These are phyloP conservation scores for Neoboletus magnificus DNA, from an alignment of 768 basidiomycete species.

Conservation along the genomic window DNA sequence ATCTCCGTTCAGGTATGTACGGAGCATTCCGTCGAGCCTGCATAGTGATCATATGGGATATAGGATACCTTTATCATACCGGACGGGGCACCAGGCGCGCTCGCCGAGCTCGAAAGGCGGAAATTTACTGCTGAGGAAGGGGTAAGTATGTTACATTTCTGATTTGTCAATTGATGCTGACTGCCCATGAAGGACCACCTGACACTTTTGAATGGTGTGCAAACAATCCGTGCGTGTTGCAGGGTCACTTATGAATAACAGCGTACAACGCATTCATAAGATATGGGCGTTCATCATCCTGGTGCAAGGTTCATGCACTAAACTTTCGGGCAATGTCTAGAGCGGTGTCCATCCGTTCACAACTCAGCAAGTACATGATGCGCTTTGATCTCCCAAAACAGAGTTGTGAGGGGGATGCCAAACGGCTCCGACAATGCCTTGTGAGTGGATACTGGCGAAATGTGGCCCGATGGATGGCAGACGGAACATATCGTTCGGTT, in stretches of 20 bases:
- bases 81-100: constrained; percentile 78
- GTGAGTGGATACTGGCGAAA: constrained; percentile 94
- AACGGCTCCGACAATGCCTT: constrained; percentile 80
- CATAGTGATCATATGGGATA: background rate
- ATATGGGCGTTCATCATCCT: constrained; percentile 80
- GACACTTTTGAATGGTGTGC: constrained; percentile 83
- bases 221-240: background rate
- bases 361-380: constrained; percentile 92
- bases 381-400: constrained; percentile 79
- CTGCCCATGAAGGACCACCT: constrained; percentile 73
- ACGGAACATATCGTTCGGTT: constrained; percentile 90
- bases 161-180: background rate
- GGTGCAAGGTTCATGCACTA: constrained; percentile 90
- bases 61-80: constrained; percentile 90
- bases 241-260: constrained; percentile 32
- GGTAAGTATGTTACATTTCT: constrained; percentile 42
- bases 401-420: constrained; percentile 88
- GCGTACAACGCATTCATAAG: constrained; percentile 91
- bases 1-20: constrained; percentile 76
- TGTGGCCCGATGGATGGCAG: constrained; percentile 84
- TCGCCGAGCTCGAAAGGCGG: constrained; percentile 87
- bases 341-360: constrained; percentile 91
- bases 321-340: constrained; percentile 94
- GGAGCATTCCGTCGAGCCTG: background rate
- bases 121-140: constrained; percentile 99